phyloP scores from a whole-genome alignment of 169 alveolate species.

The Sarcocystis neurona region DNA sequence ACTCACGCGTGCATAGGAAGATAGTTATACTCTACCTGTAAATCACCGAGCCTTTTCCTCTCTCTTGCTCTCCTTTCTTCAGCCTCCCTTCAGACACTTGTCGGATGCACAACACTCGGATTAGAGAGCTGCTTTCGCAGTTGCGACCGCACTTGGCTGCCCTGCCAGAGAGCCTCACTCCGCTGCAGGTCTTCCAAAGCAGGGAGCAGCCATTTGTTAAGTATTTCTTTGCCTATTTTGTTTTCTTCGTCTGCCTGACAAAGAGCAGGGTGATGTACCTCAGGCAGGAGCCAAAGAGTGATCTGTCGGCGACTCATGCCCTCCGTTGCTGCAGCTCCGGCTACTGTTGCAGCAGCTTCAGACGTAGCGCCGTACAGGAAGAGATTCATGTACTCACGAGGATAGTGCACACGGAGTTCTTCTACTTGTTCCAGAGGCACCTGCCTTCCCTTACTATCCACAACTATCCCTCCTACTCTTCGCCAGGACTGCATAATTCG shows the following conservation, averaged over 20 bases:
- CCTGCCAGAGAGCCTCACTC: background rate
- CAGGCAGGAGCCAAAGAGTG: background rate
- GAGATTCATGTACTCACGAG: background rate
- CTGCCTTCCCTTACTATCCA: background rate
- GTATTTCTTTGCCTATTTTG: background rate
- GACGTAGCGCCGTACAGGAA: slow-evolving; percentile 11
- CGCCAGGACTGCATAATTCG: too few relatives aligned
- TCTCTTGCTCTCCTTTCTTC: too few relatives aligned
- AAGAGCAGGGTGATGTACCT: background rate
- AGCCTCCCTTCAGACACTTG: too few relatives aligned
- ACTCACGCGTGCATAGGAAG: too few relatives aligned
- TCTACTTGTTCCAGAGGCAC: slow-evolving; percentile 5
- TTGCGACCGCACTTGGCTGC: too few relatives aligned
- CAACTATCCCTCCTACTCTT: background rate
- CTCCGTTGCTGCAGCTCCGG: background rate
- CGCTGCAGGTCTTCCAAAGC: background rate
- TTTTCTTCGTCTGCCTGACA: background rate
- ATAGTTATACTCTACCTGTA: too few relatives aligned
- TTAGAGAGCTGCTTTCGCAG: too few relatives aligned
- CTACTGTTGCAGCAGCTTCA: too few relatives aligned
- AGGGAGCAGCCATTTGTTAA: background rate
- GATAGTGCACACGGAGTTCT: background rate
- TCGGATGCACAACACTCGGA: too few relatives aligned
- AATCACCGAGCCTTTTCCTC: too few relatives aligned
- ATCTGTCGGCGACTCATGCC: background rate